Evolutionary conservation across 2,329 filamentous ascomycete genomes (phyloP).

Genomic region (Calonectria crousiana): DNA sequence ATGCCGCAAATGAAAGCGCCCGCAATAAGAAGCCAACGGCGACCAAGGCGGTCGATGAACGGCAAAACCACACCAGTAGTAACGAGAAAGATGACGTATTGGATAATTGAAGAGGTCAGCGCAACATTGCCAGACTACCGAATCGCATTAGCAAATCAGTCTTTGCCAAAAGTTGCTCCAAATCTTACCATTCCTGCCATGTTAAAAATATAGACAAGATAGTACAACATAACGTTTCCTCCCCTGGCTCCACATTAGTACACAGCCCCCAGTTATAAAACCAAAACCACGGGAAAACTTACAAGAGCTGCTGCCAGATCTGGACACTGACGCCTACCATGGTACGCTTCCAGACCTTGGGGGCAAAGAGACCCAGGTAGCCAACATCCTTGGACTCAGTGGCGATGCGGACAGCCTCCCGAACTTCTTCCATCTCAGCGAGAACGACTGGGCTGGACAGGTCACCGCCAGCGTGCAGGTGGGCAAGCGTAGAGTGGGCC

Average conservation of each 20-base stretch:
- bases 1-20: constrained; percentile 60
- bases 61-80: constrained; percentile 64
- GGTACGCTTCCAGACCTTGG: constrained; percentile 63
- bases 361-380: constrained; percentile 59
- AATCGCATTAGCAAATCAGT: background rate
- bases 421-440: constrained; percentile 68
- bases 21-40: constrained; percentile 59
- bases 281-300: background rate
- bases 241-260: constrained; percentile 45
- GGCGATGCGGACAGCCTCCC: constrained; percentile 54
- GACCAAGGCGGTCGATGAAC: constrained; percentile 62
- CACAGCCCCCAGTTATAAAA: fast-evolving
- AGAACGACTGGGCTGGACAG: constrained; percentile 65
- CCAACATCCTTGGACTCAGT: constrained; percentile 53
- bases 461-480: constrained; percentile 69
- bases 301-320: constrained; percentile 65
- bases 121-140: constrained; percentile 46
- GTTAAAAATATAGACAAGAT: constrained; percentile 72
- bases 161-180: background rate
- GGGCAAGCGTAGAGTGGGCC: constrained; percentile 63
- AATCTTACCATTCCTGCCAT: constrained; percentile 64
- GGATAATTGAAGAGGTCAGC: constrained; percentile 64
- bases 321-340: constrained; percentile 64
- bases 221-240: constrained; percentile 69
- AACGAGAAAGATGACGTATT: constrained; percentile 67